These are phyloP conservation scores for Rhizophagus clarus DNA, from an alignment of 192 early-diverging fungal genomes.

Conservation along the genomic window DNA sequence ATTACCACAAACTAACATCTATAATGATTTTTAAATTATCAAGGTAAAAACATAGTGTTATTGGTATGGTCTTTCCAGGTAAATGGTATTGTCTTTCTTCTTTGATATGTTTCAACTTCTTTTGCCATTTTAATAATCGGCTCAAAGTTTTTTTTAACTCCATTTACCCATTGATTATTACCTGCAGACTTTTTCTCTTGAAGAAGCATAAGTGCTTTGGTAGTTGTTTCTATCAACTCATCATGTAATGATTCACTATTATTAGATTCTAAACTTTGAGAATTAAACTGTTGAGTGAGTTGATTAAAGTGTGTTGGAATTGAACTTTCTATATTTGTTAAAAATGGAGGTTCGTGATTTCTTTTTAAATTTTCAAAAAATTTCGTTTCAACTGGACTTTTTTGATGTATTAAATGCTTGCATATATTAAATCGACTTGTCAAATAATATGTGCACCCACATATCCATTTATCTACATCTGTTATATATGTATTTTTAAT, in stretches of 20 bases:
- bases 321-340: not conserved
- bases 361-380: not conserved
- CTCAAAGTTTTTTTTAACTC: constrained; percentile 6
- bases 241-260: not conserved
- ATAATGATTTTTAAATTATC: too few relatives aligned
- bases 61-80: too few relatives aligned
- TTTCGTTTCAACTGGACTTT: not conserved
- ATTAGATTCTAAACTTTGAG: not conserved
- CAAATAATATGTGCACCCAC: constrained; percentile 5
- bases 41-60: too few relatives aligned
- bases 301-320: not conserved
- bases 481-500: constrained; percentile 16
- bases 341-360: not conserved
- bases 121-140: not conserved
- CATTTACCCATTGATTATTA: not conserved
- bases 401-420: constrained; percentile 3
- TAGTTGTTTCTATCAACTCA: constrained; percentile 7
- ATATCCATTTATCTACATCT: constrained; percentile 3
- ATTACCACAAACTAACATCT: too few relatives aligned
- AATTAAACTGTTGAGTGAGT: too few relatives aligned
- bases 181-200: constrained; percentile 3
- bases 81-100: not conserved
- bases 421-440: constrained; percentile 14
- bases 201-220: not conserved
- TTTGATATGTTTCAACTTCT: not conserved